Evolutionary conservation across 768 basidiomycete genomes (phyloP), one percentile per base, ranked within the genome.

Genomic region (Mycena filopes): DNA sequence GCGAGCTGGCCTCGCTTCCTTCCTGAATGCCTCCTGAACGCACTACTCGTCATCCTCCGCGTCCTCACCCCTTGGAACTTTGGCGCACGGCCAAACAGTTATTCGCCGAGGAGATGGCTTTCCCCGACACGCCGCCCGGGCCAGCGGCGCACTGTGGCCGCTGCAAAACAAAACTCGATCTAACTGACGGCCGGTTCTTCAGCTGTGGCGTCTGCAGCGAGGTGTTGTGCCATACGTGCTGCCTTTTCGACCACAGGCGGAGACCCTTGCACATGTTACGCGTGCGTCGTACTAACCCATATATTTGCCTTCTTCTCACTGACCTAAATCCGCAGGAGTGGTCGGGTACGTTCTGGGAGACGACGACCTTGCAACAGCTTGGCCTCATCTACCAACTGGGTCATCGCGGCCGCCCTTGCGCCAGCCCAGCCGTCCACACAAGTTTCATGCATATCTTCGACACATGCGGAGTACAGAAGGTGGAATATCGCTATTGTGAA

Each of bases 131-230:
- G 5, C 18, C 31, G 5, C 49, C 49, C 4, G 49, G 49, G 1
- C 49, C 49, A 20, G 49, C 49, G 10, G 49, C 49, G 8, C 49
- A 50, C 21, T 50, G 49, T n/a, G 49, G 49, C 18, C 49, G n/a
- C 21, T 50, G 49, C 31, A 50, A 50, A n/a, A 50, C 11, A 18
- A 9, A 9, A 8, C 49, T 33, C 6, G 29, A 49, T 29, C 23
- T 21, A 28, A 7, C 8, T 3, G 20, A 28, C 29, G 49, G 49
- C 20, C 28, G 49, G 3, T 50, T 50, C 18, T 48, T 48, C 26
- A n/a, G 18, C 49, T 50, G 49, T 20, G 11, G 18, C 13, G 11
- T 6, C 18, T 50, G 49, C 49, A 33, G 18, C 16, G 49, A 50
- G 31, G 15, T 50, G 9, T 20, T 50, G 26, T 50, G 49, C 21